Evolutionary conservation across 768 basidiomycete species (phyloP), one percentile per base, ranked within the genome.

Genomic region (Daedaleopsis sinensis): DNA sequence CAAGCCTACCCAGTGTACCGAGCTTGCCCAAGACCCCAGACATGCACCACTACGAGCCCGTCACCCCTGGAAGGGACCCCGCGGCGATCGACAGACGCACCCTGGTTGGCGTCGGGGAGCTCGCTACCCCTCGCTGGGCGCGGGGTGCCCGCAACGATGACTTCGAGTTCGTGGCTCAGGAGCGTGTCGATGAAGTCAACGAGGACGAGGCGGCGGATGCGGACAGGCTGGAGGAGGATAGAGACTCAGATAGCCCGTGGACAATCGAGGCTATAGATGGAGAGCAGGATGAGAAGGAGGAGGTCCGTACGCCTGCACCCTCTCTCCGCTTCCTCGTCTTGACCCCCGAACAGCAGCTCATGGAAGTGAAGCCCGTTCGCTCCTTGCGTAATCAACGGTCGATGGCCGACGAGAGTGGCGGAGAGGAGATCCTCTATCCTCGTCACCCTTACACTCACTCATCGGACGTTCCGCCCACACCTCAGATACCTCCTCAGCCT

Each of bases 111-210:
- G 91, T 98, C 6, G 97, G 97, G 39, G 97, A 99, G 76, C 84
- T 98, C 36, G 80, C 94, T 19, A 99, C 97, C n/a, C 97, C 97
- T 51, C 85, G 95, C 62, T 99, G 95, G 96, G 83, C 83, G 61
- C 84, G 84, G 70, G 72, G 77, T 32, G 80, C 82, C 51, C 74
- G 77, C 38, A 73, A 74, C 54, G 66, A 71, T 52, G 72, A 70
- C 36, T 68, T 70, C 18, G 70, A 74, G 59, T 42, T 70, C 47
- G 62, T 64, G 58, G 53, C 56, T 16, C 66, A 76, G 58, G 65
- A 80, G 73, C 55, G 67, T 72, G 57, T 79, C 73, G 55, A 73
- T 67, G 61, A 74, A 71, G 37, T 67, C 62, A 60, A 73, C 64
- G 66, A 77, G 42, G 75, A 77, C 52, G 72, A 76, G 42, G 63